A percentile compares a stretch with the other conserved stretches of the same genome.
Evolutionary conservation across 2,329 filamentous ascomycete species (phyloP).

Genomic region (Paracoccidioides brasiliensis): DNA sequence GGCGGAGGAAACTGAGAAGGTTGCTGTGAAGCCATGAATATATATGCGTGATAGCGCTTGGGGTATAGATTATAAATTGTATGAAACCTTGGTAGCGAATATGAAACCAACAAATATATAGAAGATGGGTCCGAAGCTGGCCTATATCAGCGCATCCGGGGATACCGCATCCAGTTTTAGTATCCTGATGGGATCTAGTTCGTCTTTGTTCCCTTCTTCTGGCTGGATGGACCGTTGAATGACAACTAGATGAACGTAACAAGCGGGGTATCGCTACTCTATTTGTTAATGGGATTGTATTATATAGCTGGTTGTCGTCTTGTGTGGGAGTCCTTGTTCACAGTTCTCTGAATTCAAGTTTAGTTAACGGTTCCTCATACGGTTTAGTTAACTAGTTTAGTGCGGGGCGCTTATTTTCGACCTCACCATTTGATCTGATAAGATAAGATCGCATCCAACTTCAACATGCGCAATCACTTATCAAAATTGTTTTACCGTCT

Average conservation of each 20-base stretch:
- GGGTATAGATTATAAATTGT: too few relatives aligned
- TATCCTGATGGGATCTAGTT: too few relatives aligned
- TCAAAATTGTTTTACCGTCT: background rate
- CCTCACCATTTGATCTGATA: background rate
- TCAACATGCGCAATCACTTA: background rate
- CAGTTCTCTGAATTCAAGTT: too few relatives aligned
- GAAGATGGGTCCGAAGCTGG: background rate
- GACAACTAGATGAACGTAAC: background rate
- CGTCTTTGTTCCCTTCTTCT: background rate
- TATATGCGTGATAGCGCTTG: background rate
- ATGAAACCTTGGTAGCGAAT: background rate
- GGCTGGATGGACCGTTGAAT: background rate
- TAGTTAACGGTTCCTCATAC: too few relatives aligned
- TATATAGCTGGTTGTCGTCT: background rate
- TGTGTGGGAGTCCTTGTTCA: background rate
- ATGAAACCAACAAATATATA: background rate
- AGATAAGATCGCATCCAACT: background rate
- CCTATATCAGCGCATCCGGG: background rate
- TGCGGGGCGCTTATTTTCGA: background rate
- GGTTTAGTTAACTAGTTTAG: background rate
- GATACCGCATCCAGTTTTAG: background rate
- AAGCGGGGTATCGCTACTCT: background rate
- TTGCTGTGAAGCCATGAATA: background rate
- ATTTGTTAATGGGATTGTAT: background rate
- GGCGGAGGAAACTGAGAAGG: background rate